phyloP scores from a whole-genome alignment of 2,329 filamentous ascomycete genomes.

The Cercospora janseana region DNA sequence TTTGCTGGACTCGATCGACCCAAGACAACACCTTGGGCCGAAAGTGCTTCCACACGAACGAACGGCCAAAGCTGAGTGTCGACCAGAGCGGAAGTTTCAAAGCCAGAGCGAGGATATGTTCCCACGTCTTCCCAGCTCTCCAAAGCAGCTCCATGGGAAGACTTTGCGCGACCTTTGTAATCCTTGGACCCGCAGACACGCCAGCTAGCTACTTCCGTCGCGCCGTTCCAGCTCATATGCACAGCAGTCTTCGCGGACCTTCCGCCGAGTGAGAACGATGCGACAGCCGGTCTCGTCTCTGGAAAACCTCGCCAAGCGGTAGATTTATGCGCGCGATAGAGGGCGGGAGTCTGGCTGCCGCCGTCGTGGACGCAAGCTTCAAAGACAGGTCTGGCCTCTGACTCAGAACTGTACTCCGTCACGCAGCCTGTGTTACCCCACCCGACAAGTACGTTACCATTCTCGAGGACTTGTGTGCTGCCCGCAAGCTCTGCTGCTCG shows the following conservation, averaged over 20 bases:
- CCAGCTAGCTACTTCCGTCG: slow-evolving; percentile 5
- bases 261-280: neutral
- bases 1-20: neutral
- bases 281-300: neutral
- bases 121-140: neutral
- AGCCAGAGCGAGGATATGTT: neutral
- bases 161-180: neutral
- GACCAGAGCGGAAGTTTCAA: neutral
- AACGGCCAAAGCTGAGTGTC: neutral
- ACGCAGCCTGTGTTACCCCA: slow-evolving; percentile 47
- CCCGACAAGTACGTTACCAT: slow-evolving; percentile 53
- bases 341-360: neutral
- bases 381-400: neutral
- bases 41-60: neutral
- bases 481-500: neutral
- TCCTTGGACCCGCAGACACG: neutral
- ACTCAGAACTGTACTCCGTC: slow-evolving; percentile 30
- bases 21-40: neutral
- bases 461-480: slow-evolving; percentile 22
- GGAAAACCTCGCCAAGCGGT: neutral
- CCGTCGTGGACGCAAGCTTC: neutral
- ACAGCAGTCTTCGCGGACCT: neutral
- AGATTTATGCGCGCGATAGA: neutral
- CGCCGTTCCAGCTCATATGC: slow-evolving; percentile 4
- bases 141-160: neutral